Percentiles rank a stretch among this genome's conserved stretches.
These are phyloP conservation scores for Paecilomyces sp. DNA, from an alignment of 2,329 filamentous ascomycete species.

Conservation along the genomic window DNA sequence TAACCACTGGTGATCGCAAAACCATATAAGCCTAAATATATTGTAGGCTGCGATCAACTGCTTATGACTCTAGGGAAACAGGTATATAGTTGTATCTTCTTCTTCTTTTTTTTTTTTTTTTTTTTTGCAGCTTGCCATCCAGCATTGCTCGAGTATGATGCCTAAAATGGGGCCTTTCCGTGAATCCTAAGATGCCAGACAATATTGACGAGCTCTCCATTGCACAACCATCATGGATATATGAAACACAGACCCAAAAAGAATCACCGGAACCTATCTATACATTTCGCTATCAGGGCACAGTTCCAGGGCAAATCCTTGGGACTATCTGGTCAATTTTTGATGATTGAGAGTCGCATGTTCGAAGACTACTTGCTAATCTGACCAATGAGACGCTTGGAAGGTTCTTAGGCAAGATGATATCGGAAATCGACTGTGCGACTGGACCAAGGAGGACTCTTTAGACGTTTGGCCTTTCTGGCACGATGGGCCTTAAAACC, in stretches of 20 bases:
- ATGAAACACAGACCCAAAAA: neutral
- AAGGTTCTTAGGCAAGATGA: neutral
- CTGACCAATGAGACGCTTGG: neutral
- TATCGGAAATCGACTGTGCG: neutral
- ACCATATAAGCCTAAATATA: too few species aligned
- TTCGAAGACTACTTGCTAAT: neutral
- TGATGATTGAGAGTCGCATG: neutral
- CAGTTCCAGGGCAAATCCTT: neutral
- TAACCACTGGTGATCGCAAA: too few species aligned
- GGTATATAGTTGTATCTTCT: too few species aligned
- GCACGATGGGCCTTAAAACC: neutral
- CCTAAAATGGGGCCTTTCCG: neutral
- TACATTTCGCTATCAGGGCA: neutral
- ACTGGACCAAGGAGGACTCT: too few species aligned
- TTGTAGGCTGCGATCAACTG: too few species aligned
- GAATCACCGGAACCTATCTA: neutral
- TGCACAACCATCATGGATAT: neutral
- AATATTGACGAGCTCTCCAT: neutral
- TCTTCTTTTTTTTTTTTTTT: too few species aligned
- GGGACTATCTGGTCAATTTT: neutral
- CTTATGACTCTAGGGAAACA: too few species aligned
- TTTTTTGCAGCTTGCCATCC: neutral
- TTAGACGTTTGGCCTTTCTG: neutral
- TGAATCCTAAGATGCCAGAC: neutral
- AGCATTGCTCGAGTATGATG: neutral